Evolutionary conservation across 805 yeast species (phyloP).

Genomic region (Barnettozyma populi): DNA sequence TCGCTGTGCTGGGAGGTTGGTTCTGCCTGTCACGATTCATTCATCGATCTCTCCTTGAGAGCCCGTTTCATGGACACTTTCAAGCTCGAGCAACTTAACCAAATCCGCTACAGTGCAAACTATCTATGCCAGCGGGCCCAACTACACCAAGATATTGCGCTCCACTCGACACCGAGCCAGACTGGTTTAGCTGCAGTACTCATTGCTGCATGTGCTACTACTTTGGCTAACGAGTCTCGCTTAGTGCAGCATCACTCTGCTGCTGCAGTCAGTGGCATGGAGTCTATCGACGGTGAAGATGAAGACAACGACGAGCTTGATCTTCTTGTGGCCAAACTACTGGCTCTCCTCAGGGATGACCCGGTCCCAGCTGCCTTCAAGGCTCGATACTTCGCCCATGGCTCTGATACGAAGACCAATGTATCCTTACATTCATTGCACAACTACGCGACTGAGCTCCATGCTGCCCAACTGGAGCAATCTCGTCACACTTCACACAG

Average conservation of each 20-base stretch:
- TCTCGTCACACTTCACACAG: background rate
- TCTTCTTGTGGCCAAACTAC: slow-evolving; percentile 19
- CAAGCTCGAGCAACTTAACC: slow-evolving; percentile 33
- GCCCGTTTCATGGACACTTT: slow-evolving; percentile 25
- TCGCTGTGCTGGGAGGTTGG: slow-evolving; percentile 61
- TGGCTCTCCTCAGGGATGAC: slow-evolving; percentile 15
- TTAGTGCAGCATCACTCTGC: background rate
- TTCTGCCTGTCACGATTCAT: slow-evolving; percentile 57
- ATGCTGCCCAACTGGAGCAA: slow-evolving; percentile 5
- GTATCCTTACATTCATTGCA: slow-evolving; percentile 11
- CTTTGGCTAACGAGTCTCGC: background rate
- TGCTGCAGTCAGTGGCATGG: background rate
- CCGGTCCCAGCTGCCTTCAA: slow-evolving; percentile 38
- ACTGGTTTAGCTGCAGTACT: slow-evolving; percentile 48
- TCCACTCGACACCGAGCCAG: slow-evolving; percentile 40
- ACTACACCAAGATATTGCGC: slow-evolving; percentile 54
- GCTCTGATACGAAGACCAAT: slow-evolving; percentile 13
- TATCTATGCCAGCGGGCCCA: slow-evolving; percentile 63
- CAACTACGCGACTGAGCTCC: slow-evolving; percentile 23
- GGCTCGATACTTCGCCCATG: slow-evolving; percentile 37
- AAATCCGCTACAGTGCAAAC: slow-evolving; percentile 50
- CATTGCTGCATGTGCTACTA: slow-evolving; percentile 34
- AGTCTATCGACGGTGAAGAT: slow-evolving; percentile 5
- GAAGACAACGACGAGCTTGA: slow-evolving; percentile 19
- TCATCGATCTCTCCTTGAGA: slow-evolving; percentile 50